Evolutionary conservation across 352 stramenopile species (phyloP), one percentile per base, ranked within the genome.

Genomic region (Ophiocytium majus): DNA sequence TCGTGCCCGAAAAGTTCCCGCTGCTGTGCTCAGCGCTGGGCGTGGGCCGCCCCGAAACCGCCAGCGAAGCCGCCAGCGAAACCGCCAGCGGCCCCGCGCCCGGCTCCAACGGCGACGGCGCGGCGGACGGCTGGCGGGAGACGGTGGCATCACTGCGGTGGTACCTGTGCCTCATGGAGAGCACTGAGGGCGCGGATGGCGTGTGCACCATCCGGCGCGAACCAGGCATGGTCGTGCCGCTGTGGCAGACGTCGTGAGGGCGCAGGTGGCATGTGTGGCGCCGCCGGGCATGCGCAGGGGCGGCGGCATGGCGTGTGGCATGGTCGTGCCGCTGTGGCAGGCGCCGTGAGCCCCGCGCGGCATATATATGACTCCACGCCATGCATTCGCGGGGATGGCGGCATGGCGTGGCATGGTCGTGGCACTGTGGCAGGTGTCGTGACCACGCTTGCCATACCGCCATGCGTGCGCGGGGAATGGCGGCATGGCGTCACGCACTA

Each of bases 101-200:
- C 43, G 43, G 43, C 43, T 5, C 5, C 43, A 14, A 14, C 43
- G 43, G 43, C 43, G 14, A 14, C 32, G 17, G 35, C 66, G 17
- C 5, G 5, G 66, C 5, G 5, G 10, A 17, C 32, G 66, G 17
- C 5, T 78, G 66, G 66, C 66, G 35, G 5, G 66, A 78, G 35
- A 5, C 5, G 35, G 5, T 78, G 5, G 32, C 66, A 17, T 78
- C 66, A 5, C 5, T 78, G 32, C 32, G 35, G 35, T 78, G 66
- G 66, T 78, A 43, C 35, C 66, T 78, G 32, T 78, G 66, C 35
- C 17, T 78, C 5, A 78, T 78, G 66, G 32, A 78, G 66, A 78
- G 17, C 5, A 5, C 5, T 5, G 66, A 78, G 35, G 35, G 32
- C 5, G 66, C 5, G 5, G 66, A 5, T 78, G 66, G 66, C 35